Evolutionary conservation across 148 eudicot species (phyloP).

Genomic region (Rhododendron griersonianum): DNA sequence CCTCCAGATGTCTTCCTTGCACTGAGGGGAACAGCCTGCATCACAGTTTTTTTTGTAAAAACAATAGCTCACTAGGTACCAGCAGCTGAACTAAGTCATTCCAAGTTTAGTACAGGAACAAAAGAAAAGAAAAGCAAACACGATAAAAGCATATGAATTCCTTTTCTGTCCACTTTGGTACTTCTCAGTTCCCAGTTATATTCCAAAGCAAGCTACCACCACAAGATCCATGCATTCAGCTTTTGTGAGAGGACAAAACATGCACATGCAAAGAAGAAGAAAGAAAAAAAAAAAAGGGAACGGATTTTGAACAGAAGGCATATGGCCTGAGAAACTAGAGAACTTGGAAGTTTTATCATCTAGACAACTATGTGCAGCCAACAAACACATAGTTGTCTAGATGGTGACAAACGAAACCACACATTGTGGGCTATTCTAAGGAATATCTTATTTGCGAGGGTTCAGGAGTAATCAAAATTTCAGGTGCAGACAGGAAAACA

Average conservation of each 20-base stretch:
- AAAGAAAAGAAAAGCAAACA: neutral
- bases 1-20: constrained; percentile 81
- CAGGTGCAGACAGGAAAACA: neutral
- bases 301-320: neutral
- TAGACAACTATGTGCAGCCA: neutral
- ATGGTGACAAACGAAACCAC: neutral
- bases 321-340: neutral
- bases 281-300: neutral
- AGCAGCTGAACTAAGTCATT: neutral
- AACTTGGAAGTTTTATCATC: neutral
- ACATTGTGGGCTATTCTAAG: neutral
- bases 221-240: neutral
- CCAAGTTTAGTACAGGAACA: neutral
- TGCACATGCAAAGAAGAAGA: neutral
- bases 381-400: neutral
- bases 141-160: neutral
- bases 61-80: neutral
- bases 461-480: neutral
- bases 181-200: neutral
- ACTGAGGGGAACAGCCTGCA: constrained; percentile 95
- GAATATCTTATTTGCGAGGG: neutral
- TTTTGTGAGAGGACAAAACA: neutral
- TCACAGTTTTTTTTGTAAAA: neutral
- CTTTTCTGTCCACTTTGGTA: neutral
- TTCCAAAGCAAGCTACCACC: neutral